Conservation (phyloP, 192 early-diverging fungal genomes). For the Mortierella antarctica region DNA sequence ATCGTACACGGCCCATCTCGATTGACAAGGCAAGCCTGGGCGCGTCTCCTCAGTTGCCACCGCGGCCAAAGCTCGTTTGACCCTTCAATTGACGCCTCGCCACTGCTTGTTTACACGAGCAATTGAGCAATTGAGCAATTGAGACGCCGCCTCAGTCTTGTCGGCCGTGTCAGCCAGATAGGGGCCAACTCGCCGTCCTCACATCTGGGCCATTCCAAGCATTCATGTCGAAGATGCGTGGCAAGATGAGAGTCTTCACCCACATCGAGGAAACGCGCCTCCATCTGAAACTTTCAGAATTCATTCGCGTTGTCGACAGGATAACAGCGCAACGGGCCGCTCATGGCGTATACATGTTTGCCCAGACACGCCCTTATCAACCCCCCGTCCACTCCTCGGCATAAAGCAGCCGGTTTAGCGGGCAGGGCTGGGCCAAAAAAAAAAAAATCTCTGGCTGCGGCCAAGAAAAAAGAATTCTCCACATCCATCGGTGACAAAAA, state of each 20-base stretch:
- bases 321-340: too few species aligned
- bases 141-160: too few species aligned
- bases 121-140: neutral
- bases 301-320: too few species aligned
- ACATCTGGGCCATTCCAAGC: too few species aligned
- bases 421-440: slow-evolving; percentile 2
- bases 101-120: neutral
- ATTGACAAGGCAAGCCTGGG: neutral
- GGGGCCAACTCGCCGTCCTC: too few species aligned
- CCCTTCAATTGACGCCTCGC: slow-evolving; percentile 6
- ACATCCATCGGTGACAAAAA: slow-evolving; percentile 12
- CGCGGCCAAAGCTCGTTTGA: neutral
- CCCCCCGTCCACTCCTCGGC: neutral
- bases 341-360: neutral
- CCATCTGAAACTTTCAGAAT: too few species aligned
- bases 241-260: too few species aligned
- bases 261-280: too few species aligned
- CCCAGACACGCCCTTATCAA: neutral
- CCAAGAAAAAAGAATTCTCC: slow-evolving; percentile 2
- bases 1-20: neutral
- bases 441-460: slow-evolving; percentile 24
- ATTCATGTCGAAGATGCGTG: too few species aligned
- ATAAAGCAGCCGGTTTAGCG: neutral
- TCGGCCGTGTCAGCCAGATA: too few species aligned
- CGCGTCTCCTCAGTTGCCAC: too few species aligned